Percentiles rank a stretch among this genome's conserved stretches.
phyloP scores from a whole-genome alignment of 768 basidiomycete species.

The Boletus tomentosulus region DNA sequence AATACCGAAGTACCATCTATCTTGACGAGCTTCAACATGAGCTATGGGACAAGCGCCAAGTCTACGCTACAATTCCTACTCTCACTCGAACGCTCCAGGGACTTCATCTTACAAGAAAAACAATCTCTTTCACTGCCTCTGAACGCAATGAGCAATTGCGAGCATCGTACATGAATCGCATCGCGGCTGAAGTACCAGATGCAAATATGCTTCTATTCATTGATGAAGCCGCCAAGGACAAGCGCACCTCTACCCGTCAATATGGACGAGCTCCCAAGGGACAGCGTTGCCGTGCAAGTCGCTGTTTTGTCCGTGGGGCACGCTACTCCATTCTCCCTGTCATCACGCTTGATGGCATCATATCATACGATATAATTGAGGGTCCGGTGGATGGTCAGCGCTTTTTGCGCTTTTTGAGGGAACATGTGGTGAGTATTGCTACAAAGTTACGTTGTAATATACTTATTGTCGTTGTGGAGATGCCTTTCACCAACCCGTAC shows the following conservation, averaged over 20 bases:
- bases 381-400: background rate
- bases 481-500: slow-evolving; percentile 6
- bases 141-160: slow-evolving; percentile 3
- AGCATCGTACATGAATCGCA: slow-evolving; percentile 10
- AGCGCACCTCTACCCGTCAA: too few species aligned
- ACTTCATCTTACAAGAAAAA: background rate
- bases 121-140: background rate
- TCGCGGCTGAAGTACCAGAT: slow-evolving; percentile 10
- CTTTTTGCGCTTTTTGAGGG: background rate
- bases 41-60: background rate
- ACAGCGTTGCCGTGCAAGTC: background rate
- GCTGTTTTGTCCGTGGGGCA: background rate
- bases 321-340: background rate
- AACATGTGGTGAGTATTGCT: slow-evolving; percentile 7
- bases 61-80: background rate
- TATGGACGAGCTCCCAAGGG: background rate
- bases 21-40: background rate
- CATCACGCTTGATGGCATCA: background rate
- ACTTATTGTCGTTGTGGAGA: background rate
- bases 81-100: background rate
- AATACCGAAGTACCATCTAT: background rate
- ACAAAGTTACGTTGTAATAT: too few species aligned
- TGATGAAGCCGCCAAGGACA: slow-evolving; percentile 19
- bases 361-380: background rate
- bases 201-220: slow-evolving; percentile 21